These are phyloP conservation scores for Yamadazyma phyllophila DNA, from an alignment of 805 yeast species.

Conservation along the genomic window DNA sequence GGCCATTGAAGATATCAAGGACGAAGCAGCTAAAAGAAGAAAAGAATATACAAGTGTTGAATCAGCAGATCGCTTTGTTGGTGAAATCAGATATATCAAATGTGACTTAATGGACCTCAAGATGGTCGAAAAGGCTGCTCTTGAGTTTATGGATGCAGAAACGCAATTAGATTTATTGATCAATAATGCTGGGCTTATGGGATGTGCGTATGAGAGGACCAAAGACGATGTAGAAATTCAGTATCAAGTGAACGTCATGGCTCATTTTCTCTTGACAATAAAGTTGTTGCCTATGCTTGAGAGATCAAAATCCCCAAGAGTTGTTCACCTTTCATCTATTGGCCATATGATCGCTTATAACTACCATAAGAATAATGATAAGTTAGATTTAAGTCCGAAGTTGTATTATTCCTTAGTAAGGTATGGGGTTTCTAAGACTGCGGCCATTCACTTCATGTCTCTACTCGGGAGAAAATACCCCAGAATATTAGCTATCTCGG, in stretches of 20 bases:
- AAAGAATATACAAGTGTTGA: conserved; percentile 7
- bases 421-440: conserved; percentile 35
- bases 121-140: conserved; percentile 27
- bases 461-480: conserved; percentile 27
- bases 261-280: conserved; percentile 34
- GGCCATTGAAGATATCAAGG: conserved; percentile 32
- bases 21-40: conserved; percentile 29
- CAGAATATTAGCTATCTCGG: conserved; percentile 29
- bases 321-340: conserved; percentile 30
- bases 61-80: conserved; percentile 31
- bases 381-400: conserved; percentile 25
- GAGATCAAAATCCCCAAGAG: conserved; percentile 25
- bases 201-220: conserved; percentile 32
- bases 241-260: conserved; percentile 38
- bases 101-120: conserved; percentile 49
- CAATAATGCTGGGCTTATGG: conserved; percentile 44
- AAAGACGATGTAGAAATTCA: conserved; percentile 39
- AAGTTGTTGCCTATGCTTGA: conserved; percentile 26
- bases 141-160: conserved; percentile 23
- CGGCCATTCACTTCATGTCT: conserved; percentile 30
- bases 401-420: conserved; percentile 28
- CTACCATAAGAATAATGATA: conserved; percentile 24
- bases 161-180: conserved; percentile 30
- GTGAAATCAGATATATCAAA: conserved; percentile 51
- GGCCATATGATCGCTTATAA: conserved; percentile 28